These are phyloP conservation scores for Trypanosoma brucei DNA, from an alignment of 208 protist genomes.

Conservation along the genomic window DNA sequence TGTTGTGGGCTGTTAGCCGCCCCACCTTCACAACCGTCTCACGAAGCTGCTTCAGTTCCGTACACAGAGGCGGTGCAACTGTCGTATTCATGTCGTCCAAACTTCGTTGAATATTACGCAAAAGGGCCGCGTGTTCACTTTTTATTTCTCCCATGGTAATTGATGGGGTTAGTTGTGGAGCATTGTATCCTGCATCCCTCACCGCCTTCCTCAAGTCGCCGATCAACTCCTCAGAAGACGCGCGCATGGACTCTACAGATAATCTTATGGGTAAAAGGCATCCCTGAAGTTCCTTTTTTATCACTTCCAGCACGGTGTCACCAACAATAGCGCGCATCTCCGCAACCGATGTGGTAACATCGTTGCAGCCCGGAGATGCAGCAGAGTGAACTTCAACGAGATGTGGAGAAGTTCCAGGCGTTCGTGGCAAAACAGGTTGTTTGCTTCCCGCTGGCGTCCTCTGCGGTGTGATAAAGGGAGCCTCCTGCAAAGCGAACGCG, in stretches of 20 bases:
- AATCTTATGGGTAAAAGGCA: slow-evolving; percentile 22
- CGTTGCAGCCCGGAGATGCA: slow-evolving; percentile 2
- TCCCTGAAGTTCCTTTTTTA: slow-evolving; percentile 17
- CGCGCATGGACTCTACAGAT: slow-evolving; percentile 24
- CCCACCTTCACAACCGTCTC: slow-evolving; percentile 21
- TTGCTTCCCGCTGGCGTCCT: not conserved
- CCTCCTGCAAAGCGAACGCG: too few relatives aligned
- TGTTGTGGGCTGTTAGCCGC: slow-evolving; percentile 22
- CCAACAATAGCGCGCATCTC: slow-evolving; percentile 1
- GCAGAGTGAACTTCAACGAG: not conserved
- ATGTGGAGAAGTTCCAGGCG: not conserved
- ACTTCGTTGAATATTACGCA: slow-evolving; percentile 3
- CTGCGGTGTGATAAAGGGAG: not conserved
- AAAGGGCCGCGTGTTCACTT: slow-evolving; percentile 2
- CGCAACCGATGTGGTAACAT: not conserved
- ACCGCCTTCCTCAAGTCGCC: not conserved
- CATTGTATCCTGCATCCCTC: not conserved
- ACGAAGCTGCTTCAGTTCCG: not conserved
- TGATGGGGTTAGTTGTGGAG: not conserved
- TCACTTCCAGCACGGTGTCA: slow-evolving; percentile 4
- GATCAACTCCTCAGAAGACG: slow-evolving; percentile 11
- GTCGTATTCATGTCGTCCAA: not conserved
- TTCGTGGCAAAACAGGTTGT: not conserved
- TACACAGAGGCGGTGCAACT: not conserved
- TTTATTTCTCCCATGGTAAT: slow-evolving; percentile 13